These are phyloP conservation scores for Botryobasidium botryosum DNA, from an alignment of 768 basidiomycete species.

Conservation along the genomic window DNA sequence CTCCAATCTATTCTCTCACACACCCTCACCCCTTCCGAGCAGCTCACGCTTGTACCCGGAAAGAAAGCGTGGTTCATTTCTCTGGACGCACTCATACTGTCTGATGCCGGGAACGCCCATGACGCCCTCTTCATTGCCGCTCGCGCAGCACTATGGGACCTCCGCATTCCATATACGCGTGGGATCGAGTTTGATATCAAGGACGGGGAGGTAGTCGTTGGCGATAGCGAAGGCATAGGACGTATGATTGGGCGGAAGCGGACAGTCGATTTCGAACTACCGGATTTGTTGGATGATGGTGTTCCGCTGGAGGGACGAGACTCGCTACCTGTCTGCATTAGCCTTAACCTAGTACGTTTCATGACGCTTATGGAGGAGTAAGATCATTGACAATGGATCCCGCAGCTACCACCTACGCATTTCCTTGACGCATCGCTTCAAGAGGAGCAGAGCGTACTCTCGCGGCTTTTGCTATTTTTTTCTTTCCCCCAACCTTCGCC, in stretches of 20 bases:
- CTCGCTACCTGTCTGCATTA: conserved; percentile 59
- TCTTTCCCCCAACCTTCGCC: conserved; percentile 29
- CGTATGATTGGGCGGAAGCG: neutral
- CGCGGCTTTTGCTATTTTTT: conserved; percentile 44
- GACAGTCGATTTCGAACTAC: conserved; percentile 65
- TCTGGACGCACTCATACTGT: conserved; percentile 56
- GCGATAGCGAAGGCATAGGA: neutral
- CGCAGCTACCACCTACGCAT: conserved; percentile 1
- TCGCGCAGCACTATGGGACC: conserved; percentile 65
- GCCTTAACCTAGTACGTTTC: conserved; percentile 52
- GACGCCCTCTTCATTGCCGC: conserved; percentile 70
- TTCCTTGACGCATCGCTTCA: conserved; percentile 42
- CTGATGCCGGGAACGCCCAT: conserved; percentile 56
- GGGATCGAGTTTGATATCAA: conserved; percentile 41
- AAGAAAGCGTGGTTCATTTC: conserved; percentile 62
- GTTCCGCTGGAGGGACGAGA: conserved; percentile 44
- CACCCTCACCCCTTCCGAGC: conserved; percentile 39
- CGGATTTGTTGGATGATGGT: conserved; percentile 80
- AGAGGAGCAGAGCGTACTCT: conserved; percentile 53
- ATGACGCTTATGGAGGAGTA: neutral
- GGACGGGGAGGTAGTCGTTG: conserved; percentile 20
- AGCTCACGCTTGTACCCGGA: conserved; percentile 36
- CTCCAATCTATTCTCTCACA: conserved; percentile 50
- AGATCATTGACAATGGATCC: neutral
- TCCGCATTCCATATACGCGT: conserved; percentile 59